Base-by-base conservation (phyloP, 345 rosid genomes). In the Bruguiera gymnorhiza region DNA sequence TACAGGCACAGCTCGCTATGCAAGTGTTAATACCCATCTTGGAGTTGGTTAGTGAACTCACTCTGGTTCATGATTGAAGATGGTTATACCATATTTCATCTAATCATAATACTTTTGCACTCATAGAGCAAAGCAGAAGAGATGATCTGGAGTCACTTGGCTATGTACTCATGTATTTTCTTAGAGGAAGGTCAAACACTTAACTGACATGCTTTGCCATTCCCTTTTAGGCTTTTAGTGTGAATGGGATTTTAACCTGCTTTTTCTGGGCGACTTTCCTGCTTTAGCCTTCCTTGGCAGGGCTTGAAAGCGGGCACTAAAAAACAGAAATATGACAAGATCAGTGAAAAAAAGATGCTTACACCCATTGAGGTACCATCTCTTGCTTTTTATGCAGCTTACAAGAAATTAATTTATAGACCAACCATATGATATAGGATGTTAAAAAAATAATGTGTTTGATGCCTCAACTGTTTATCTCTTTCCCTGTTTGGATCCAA, bases 121-220 rank as follows among this genome's bases (percentile, higher is more conserved):
- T 60, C 75, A 76, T 90, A 95, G 97, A 95, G 77, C 99, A 95
- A 89, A 95, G 99, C 82, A 84, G 99, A 83, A 84, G 99, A 83
- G 99, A 94, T 84, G 98, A 92, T 86, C 84, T 95, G 80, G 99
- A 94, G 81, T 95, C 98, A n/a, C 97, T 95, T 77, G 98, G 98
- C 78, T 92, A 90, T 79, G 96, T 95, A 83, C 87, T 95, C 34
- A 95, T 95, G 97, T 92, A 95, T 79, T 95, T 88, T 82, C 82
- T 95, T 59, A 84, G 96, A 80, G 98, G 99, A 86, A 92, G 98
- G 99, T 96, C 71, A 65, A 34, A 60, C 8, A 32, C 39, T 59
- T 61, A 18, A 61, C 24, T 37, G 62, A 37, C n/a, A 30, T n/a
- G 27, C 27, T n/a, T 65, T 11, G 9, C 29, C 20, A n/a, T 56